Percentiles rank a stretch among this genome's conserved stretches.
phyloP scores from a whole-genome alignment of 2,329 filamentous ascomycete species.

The Tothia fuscella region DNA sequence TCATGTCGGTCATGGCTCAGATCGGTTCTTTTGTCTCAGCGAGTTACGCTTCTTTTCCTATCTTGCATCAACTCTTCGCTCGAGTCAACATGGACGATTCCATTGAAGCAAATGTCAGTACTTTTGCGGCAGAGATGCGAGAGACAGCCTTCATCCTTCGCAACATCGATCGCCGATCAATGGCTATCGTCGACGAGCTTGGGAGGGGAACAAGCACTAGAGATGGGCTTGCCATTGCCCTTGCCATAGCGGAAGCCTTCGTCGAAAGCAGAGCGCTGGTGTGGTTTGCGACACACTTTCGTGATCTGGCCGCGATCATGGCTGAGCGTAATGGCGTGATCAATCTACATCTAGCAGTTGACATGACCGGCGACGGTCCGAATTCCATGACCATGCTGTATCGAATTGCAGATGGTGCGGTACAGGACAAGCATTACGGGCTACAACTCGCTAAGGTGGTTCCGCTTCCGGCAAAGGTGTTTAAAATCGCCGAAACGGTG shows the following conservation, averaged over 20 bases:
- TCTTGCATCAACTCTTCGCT: slow-evolving; percentile 76
- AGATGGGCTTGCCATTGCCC: slow-evolving; percentile 79
- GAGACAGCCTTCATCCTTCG: slow-evolving; percentile 88
- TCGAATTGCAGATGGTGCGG: slow-evolving; percentile 60
- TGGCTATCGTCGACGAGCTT: slow-evolving; percentile 83
- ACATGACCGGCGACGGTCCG: slow-evolving; percentile 34
- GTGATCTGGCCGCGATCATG: slow-evolving; percentile 66
- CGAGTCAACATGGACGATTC: slow-evolving; percentile 77
- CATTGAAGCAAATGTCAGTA: slow-evolving; percentile 83
- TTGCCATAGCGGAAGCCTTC: slow-evolving; percentile 81
- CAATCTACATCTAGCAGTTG: slow-evolving; percentile 68
- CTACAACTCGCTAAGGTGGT: slow-evolving; percentile 67
- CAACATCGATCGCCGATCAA: slow-evolving; percentile 64
- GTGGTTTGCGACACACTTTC: slow-evolving; percentile 92
- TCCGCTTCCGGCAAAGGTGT: slow-evolving; percentile 55
- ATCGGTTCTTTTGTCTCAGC: slow-evolving; percentile 86
- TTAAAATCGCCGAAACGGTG: slow-evolving; percentile 56
- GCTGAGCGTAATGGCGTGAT: slow-evolving; percentile 65
- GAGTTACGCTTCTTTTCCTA: slow-evolving; percentile 66
- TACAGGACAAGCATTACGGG: slow-evolving; percentile 67
- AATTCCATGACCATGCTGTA: slow-evolving; percentile 73
- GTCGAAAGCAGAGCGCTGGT: slow-evolving; percentile 65
- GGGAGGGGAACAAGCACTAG: slow-evolving; percentile 80
- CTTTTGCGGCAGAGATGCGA: slow-evolving; percentile 88
- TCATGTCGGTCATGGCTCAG: slow-evolving; percentile 88